Base-by-base conservation (phyloP, 805 yeast genomes). In the Wickerhamiella dianesei region DNA sequence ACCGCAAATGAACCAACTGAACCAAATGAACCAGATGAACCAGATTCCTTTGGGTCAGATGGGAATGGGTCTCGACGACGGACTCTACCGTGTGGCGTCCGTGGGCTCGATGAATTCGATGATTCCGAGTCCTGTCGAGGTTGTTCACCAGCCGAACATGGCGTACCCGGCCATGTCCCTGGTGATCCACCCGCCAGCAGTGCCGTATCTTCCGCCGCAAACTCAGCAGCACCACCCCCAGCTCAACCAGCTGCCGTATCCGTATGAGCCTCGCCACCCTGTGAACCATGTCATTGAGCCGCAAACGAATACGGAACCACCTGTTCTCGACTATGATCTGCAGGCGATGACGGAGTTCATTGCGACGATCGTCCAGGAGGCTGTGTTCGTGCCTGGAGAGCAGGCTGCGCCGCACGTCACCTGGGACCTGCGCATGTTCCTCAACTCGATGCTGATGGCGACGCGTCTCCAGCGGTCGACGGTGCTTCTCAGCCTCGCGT, bases 391-490 rank as follows among this genome's bases (percentile, higher is more conserved):
- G 14, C 20, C 20, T 4, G 14, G 39, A 4, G 45, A 43, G 29
- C 22, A 18, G 25, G 21, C 41, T 12, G n/a, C 21, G 18, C 41
- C 21, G 16, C 19, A 20, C 9, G 20, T 35, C 8, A 19, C 45
- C 4, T 5, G 32, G 16, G 9, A 13, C 37, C 1, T 4, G 56
- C 49, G 44, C 37, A 69, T 20, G 50, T 77, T 77, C 53, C 68
- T 85, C 17, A 71, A 73, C 47, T 74, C 80, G 37, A 88, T 89
- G 2, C 68, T 89, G 50, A 73, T 79, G 48, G 94, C 96, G 12
- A 92, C 96, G 3, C 76, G 97, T 54, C 69, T 89, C 55, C 94
- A 96, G 25, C 75, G 79, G 53, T 75, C 86, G 2, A 82, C 97
- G 16, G 73, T 92, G 39, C 69, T 87, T 32, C 70, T 88, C 57